Evolutionary conservation across 768 basidiomycete genomes (phyloP).

Genomic region (Podaxis sp.): DNA sequence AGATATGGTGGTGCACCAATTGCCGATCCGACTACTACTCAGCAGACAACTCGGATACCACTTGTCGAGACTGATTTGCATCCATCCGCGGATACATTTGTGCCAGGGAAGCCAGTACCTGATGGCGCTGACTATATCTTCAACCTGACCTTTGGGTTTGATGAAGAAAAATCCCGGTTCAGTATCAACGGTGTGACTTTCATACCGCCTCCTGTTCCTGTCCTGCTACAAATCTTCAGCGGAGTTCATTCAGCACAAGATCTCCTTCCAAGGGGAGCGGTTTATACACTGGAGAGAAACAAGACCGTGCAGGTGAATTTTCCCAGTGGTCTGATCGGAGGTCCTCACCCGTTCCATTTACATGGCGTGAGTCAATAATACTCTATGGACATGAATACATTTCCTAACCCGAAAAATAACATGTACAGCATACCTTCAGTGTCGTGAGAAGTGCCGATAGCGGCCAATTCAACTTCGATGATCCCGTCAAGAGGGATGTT

Average conservation of each 20-base stretch:
- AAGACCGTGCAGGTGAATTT: constrained; percentile 48
- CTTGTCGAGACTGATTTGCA: constrained; percentile 1
- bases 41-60: background rate
- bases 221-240: constrained; percentile 40
- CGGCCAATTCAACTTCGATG: constrained; percentile 36
- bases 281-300: constrained; percentile 44
- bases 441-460: constrained; percentile 43
- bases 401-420: background rate
- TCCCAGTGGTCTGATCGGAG: constrained; percentile 29
- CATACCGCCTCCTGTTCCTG: constrained; percentile 34
- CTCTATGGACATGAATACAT: background rate
- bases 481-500: constrained; percentile 56
- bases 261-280: constrained; percentile 38
- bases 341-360: constrained; percentile 44
- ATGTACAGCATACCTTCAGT: constrained; percentile 32
- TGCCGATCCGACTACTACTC: constrained; percentile 28
- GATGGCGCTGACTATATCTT: constrained; percentile 32
- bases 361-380: constrained; percentile 41
- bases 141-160: constrained; percentile 19
- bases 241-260: constrained; percentile 35
- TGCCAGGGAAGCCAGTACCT: constrained; percentile 27
- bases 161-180: constrained; percentile 31
- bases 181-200: constrained; percentile 24
- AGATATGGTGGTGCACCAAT: constrained; percentile 33
- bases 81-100: constrained; percentile 1